Evolutionary conservation across 73 alveolate species (phyloP).

Genomic region (Diophrys appendiculata): DNA sequence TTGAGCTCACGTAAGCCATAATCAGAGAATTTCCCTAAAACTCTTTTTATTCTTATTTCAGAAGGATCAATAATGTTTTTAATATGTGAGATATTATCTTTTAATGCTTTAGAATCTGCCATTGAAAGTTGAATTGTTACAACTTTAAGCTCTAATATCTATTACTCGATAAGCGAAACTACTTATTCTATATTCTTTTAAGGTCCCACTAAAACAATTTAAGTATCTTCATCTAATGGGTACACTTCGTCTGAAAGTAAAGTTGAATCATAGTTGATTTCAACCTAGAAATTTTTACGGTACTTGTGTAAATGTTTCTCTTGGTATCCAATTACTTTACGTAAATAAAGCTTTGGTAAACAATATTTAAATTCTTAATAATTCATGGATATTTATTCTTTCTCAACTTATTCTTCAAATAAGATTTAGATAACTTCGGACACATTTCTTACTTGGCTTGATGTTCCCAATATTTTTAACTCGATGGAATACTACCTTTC

Average conservation of each 20-base stretch:
- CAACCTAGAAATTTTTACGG: slow-evolving; percentile 10
- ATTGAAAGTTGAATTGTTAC: slow-evolving; percentile 34
- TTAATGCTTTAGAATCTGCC: slow-evolving; percentile 36
- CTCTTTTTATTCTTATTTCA: slow-evolving; percentile 35
- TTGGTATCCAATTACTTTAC: slow-evolving; percentile 30
- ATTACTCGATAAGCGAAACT: slow-evolving; percentile 16
- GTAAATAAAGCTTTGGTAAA: slow-evolving; percentile 8
- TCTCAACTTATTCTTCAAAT: slow-evolving; percentile 20
- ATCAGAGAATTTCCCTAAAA: slow-evolving; percentile 19
- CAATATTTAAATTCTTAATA: slow-evolving; percentile 1
- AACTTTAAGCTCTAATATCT: slow-evolving; percentile 12
- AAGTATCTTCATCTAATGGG: slow-evolving; percentile 20
- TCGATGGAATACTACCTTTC: slow-evolving; percentile 17
- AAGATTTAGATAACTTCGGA: slow-evolving; percentile 9
- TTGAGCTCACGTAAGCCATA: slow-evolving; percentile 6
- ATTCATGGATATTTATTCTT: slow-evolving; percentile 5
- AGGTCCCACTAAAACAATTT: slow-evolving; percentile 13
- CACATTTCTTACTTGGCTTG: slow-evolving; percentile 1
- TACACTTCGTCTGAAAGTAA: background rate
- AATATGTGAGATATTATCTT: slow-evolving; percentile 34
- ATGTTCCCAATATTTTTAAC: slow-evolving; percentile 19
- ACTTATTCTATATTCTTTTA: slow-evolving; percentile 7
- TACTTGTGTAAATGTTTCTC: slow-evolving; percentile 8
- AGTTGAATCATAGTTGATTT: background rate
- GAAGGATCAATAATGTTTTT: slow-evolving; percentile 46